Base-by-base conservation (phyloP, 441 rosid genomes). In the Adansonia gregorii region DNA sequence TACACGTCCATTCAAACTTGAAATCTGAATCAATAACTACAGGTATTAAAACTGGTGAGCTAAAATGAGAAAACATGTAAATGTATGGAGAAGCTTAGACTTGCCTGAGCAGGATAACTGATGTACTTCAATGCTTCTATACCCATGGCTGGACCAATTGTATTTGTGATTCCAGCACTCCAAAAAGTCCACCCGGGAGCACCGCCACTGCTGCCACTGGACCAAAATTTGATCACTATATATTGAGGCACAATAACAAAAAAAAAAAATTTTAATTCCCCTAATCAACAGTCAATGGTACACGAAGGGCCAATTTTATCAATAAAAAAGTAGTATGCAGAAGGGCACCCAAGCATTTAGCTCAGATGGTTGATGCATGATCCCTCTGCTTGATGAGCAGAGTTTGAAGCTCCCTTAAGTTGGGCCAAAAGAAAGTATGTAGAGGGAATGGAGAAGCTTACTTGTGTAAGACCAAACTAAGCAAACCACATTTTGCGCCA, bases 91-190 rank as follows among this genome's bases (percentile, higher is more conserved):
- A 77, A 59, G 19, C 5, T 20, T 65, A 67, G 51, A 73, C 84
- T 65, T 81, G 80, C 98, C 98, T 95, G 99, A 66, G 99, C 97
- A n/a, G 99, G 98, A 77, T 92, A 95, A 75, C 98, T 95, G 35
- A 90, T 95, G 80, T 93, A 93, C 85, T 95, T 95, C 45, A 52
- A 79, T 35, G 99, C 99, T 80, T 95, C 98, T 77, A 95, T 93
- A 9, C 98, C 99, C 97, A 95, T 90, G 71, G 99, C 95, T 0
- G 98, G 99, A 63, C 98, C 98, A 82, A 93, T 93, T 0, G 99
- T 92, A 77, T 95, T 95, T 2, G 98, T 95, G 81, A 95, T 92
- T 67, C 99, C 96, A 19, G 99, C 97, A 39, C 97, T 95, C 99
- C 98, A 95, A 70, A 88, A 95, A 0, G 94, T 82, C 97, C 97